phyloP scores from a whole-genome alignment of 192 early-diverging fungal genomes.

The Jimgerdemannia lactiflua region DNA sequence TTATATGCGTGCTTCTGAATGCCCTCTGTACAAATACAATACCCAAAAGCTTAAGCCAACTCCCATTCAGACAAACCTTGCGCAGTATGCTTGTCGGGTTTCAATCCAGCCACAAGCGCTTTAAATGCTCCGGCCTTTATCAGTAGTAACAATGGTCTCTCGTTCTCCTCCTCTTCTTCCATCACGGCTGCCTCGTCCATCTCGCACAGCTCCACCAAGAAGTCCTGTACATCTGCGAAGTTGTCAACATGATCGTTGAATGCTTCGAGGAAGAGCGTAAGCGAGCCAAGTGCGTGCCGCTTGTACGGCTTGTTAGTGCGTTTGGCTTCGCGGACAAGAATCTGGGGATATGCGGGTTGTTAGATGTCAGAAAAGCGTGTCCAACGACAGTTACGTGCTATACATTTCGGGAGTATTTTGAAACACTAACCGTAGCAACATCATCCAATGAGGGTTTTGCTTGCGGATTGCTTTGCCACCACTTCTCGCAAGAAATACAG shows the following conservation, averaged over 20 bases:
- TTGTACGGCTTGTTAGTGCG: slow-evolving; percentile 73
- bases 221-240: slow-evolving; percentile 56
- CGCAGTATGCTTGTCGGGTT: slow-evolving; percentile 26
- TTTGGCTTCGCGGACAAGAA: slow-evolving; percentile 71
- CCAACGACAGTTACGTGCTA: not conserved
- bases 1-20: no score
- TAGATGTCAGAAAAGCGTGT: not conserved
- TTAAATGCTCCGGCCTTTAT: slow-evolving; percentile 69
- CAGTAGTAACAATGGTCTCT: slow-evolving; percentile 58
- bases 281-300: slow-evolving; percentile 57
- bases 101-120: slow-evolving; percentile 58
- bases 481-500: slow-evolving; percentile 49
- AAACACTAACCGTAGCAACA: slow-evolving; percentile 34
- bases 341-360: slow-evolving; percentile 17
- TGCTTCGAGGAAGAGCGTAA: slow-evolving; percentile 57
- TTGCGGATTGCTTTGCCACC: slow-evolving; percentile 30
- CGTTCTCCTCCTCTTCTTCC: slow-evolving; percentile 49
- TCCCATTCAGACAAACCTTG: slow-evolving; percentile 46
- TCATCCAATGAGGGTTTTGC: slow-evolving; percentile 29
- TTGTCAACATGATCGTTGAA: slow-evolving; percentile 52
- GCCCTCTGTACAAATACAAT: not conserved
- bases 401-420: not conserved
- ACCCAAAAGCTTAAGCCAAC: not conserved
- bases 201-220: slow-evolving; percentile 42
- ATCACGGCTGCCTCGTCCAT: slow-evolving; percentile 43